Percentiles rank a stretch among this genome's conserved stretches.
Conservation (phyloP, 1,284 basidiomycete genomes). For the Phylloboletellus chloephorus region DNA sequence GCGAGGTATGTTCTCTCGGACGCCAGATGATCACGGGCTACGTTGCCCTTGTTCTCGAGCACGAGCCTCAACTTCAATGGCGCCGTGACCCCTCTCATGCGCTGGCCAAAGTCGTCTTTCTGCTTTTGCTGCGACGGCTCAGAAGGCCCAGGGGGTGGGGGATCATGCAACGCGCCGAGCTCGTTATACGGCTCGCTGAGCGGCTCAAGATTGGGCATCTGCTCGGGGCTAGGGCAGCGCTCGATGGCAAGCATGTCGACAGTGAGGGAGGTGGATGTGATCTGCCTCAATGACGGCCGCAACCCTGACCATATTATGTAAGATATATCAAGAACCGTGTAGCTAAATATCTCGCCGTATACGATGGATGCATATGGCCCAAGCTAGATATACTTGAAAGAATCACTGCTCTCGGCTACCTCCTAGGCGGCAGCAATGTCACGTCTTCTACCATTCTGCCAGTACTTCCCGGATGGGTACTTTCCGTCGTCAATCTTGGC, state of each 20-base stretch:
- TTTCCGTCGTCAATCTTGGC: constrained; percentile 12
- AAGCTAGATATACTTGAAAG: constrained; percentile 7
- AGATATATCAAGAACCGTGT: no score
- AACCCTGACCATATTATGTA: no score
- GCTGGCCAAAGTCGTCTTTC: not conserved
- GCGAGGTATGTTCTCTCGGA: constrained; percentile 40
- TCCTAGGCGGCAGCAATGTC: constrained; percentile 2
- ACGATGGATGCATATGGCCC: constrained; percentile 8
- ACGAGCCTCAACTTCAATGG: constrained; percentile 20
- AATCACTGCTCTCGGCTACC: not conserved
- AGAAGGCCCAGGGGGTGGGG: not conserved
- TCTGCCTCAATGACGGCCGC: no score
- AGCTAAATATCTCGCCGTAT: no score
- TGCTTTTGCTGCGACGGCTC: not conserved
- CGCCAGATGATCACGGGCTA: constrained; percentile 39
- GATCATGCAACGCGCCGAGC: constrained; percentile 5
- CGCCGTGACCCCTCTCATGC: constrained; percentile 2
- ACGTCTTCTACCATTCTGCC: constrained; percentile 1
- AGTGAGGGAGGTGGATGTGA: no score
- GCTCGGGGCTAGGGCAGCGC: constrained; percentile 7
- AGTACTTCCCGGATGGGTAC: constrained; percentile 4
- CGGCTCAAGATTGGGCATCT: constrained; percentile 24
- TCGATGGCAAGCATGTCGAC: constrained; percentile 12
- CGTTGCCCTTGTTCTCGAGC: constrained; percentile 32
- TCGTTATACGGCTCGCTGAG: constrained; percentile 14